Evolutionary conservation across 2,329 filamentous ascomycete genomes (phyloP).

Genomic region (Xylariaceae sp.): DNA sequence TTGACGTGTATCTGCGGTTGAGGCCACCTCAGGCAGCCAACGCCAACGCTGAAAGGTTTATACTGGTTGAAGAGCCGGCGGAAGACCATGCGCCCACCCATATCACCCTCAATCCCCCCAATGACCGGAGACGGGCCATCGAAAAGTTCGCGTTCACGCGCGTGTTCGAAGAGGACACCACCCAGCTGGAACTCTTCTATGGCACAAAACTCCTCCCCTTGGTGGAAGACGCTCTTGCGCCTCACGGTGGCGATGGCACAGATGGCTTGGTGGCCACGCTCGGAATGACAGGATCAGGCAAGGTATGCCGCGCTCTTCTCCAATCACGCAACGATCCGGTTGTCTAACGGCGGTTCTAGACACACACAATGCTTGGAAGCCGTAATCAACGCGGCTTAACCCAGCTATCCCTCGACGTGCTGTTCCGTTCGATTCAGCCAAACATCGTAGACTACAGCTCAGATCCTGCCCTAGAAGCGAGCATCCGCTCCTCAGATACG

Average conservation of each 20-base stretch:
- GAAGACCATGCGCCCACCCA: constrained; percentile 54
- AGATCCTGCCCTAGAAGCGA: constrained; percentile 62
- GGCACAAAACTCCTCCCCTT: constrained; percentile 70
- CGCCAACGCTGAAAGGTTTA: constrained; percentile 60
- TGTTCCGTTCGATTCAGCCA: constrained; percentile 75
- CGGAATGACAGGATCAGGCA: constrained; percentile 92
- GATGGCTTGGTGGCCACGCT: constrained; percentile 89
- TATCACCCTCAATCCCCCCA: constrained; percentile 74
- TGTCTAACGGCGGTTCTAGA: constrained; percentile 48
- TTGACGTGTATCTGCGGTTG: constrained; percentile 86
- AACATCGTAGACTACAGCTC: constrained; percentile 62
- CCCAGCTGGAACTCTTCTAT: constrained; percentile 82
- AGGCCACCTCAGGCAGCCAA: constrained; percentile 57
- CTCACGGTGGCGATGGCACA: constrained; percentile 69
- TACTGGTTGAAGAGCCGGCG: constrained; percentile 65
- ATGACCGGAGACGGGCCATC: constrained; percentile 79
- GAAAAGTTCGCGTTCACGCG: constrained; percentile 93
- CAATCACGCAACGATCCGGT: background rate
- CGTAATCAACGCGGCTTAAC: constrained; percentile 82
- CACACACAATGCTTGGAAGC: constrained; percentile 91
- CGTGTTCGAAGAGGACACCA: constrained; percentile 83
- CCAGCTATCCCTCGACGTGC: constrained; percentile 83
- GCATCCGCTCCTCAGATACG: constrained; percentile 69
- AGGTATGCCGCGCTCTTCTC: constrained; percentile 53
- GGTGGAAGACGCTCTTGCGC: constrained; percentile 75